Percentiles rank a stretch among this genome's conserved stretches.
These are phyloP conservation scores for Neocucurbitaria cava DNA, from an alignment of 2,329 filamentous ascomycete species.

Conservation along the genomic window DNA sequence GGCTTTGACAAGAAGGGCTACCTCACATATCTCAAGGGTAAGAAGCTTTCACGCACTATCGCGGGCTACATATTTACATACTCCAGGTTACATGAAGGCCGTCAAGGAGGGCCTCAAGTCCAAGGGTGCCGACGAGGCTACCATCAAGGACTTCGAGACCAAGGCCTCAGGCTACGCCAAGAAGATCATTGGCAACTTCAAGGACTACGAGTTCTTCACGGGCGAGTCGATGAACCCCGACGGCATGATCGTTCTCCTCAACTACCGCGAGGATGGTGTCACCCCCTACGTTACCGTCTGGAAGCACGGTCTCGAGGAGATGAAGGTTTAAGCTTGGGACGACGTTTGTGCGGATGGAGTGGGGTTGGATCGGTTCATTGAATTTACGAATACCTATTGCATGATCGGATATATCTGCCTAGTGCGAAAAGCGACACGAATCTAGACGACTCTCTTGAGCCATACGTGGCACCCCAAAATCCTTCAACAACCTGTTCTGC, in stretches of 20 bases:
- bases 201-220: slow-evolving; percentile 94
- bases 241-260: slow-evolving; percentile 92
- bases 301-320: slow-evolving; percentile 90
- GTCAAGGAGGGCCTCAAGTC: slow-evolving; percentile 77
- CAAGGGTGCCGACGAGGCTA: slow-evolving; percentile 66
- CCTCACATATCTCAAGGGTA: slow-evolving; percentile 85
- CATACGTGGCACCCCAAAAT: slow-evolving; percentile 16
- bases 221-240: slow-evolving; percentile 93
- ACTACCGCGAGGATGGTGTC: slow-evolving; percentile 95
- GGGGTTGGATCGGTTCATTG: slow-evolving; percentile 35
- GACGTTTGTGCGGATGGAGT: slow-evolving; percentile 15
- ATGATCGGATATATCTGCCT: slow-evolving; percentile 47
- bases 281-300: slow-evolving; percentile 90
- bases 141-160: slow-evolving; percentile 80
- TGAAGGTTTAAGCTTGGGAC: slow-evolving; percentile 77
- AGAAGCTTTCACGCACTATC: slow-evolving; percentile 3
- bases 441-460: slow-evolving; percentile 34
- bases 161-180: slow-evolving; percentile 78
- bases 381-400: slow-evolving; percentile 49
- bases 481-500: neutral
- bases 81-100: slow-evolving; percentile 85
- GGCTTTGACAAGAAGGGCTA: slow-evolving; percentile 88
- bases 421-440: slow-evolving; percentile 45
- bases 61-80: slow-evolving; percentile 8
- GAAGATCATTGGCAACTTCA: slow-evolving; percentile 84